Evolutionary conservation across 1,139 yeast genomes (phyloP), one percentile per base, ranked within the genome.

Genomic region (Geotrichum candidum): DNA sequence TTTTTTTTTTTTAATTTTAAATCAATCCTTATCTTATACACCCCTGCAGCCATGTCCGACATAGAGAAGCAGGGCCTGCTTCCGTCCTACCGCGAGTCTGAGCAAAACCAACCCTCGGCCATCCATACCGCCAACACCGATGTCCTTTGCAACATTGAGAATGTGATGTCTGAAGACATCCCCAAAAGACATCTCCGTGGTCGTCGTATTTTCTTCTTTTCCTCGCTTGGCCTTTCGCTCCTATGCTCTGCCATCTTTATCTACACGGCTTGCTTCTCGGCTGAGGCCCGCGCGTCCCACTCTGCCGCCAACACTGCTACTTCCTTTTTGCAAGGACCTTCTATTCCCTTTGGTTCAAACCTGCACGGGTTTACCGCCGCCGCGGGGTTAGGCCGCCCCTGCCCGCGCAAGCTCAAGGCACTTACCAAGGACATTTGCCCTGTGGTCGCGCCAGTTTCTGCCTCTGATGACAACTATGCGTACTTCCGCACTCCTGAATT

Each of bases 401-500:
- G 45, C 45, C n/a, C n/a, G 45, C 45, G 18, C 45, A 38, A 38
- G 45, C 5, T 38, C 45, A 38, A 38, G 18, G 45, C 18, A 2
- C n/a, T 13, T 15, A 38, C n/a, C 45, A 38, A 38, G 18, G 45
- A 38, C 5, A 38, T 38, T 38, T 53, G 55, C 46, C 55, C 55
- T n/a, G 9, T 33, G 3, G 29, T 25, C 18, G 25, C 29, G 27
- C 27, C 55, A 2, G 5, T 53, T 25, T 1, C 50, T 15, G 51
- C 25, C 10, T 27, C 27, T n/a, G 51, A 38, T 3, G 51, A 18
- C 18, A 27, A 46, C 5, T 54, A 29, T 53, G 27, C 54, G 3
- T 53, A 53, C 15, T 59, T 59, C 35, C 18, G 31, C 3, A 55
- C 56, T 2, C 46, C 53, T 11, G 56, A 59, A n/a, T 59, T 55